phyloP scores from a whole-genome alignment of 2,329 filamentous ascomycete genomes.

The Hortaea werneckii region DNA sequence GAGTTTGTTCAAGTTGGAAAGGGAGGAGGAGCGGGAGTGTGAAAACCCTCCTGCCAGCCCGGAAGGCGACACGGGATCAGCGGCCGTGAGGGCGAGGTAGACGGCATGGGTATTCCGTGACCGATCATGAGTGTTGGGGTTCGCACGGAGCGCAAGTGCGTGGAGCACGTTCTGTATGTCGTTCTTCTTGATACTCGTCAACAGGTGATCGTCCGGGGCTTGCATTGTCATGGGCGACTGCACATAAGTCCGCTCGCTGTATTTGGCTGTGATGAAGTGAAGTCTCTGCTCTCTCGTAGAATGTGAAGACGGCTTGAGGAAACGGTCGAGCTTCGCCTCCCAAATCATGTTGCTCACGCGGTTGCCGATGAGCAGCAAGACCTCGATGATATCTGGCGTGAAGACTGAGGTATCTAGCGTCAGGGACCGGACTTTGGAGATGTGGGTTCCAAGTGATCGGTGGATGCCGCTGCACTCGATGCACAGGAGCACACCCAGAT shows the following conservation, averaged over 20 bases:
- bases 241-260: slow-evolving; percentile 74
- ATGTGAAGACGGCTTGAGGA: slow-evolving; percentile 61
- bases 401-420: slow-evolving; percentile 95
- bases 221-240: slow-evolving; percentile 53
- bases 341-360: slow-evolving; percentile 93
- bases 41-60: slow-evolving; percentile 41
- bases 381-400: slow-evolving; percentile 90
- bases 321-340: slow-evolving; percentile 73
- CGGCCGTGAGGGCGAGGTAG: slow-evolving; percentile 83
- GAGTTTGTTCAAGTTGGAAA: slow-evolving; percentile 20
- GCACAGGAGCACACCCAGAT: slow-evolving; percentile 88
- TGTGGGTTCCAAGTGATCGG: slow-evolving; percentile 89
- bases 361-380: slow-evolving; percentile 85
- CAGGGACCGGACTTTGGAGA: slow-evolving; percentile 90
- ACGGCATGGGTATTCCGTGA: slow-evolving; percentile 81
- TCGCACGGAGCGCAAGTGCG: slow-evolving; percentile 74
- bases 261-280: slow-evolving; percentile 93
- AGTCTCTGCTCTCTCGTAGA: slow-evolving; percentile 82
- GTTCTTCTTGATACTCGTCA: slow-evolving; percentile 91
- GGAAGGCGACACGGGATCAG: slow-evolving; percentile 72
- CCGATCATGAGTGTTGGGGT: slow-evolving; percentile 76
- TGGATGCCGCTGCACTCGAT: slow-evolving; percentile 98
- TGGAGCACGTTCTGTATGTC: slow-evolving; percentile 91
- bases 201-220: slow-evolving; percentile 79
- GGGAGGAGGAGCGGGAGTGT: slow-evolving; percentile 29